Conservation (phyloP, 345 rosid genomes). For the Gossypium australe region DNA sequence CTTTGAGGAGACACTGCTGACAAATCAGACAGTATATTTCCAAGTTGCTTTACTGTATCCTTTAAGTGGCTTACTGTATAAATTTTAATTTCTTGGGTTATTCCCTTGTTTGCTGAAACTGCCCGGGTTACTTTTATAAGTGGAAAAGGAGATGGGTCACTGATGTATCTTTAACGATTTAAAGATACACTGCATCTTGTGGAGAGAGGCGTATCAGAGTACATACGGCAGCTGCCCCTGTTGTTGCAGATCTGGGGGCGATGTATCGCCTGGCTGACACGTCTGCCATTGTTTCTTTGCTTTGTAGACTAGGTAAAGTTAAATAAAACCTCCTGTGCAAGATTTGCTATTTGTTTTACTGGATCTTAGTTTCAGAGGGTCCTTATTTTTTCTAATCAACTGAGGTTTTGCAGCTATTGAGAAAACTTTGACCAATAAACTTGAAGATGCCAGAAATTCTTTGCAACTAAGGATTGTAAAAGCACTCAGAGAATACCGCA, state of each 20-base stretch:
- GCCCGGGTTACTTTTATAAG: background rate
- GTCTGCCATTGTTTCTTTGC: constrained; percentile 80
- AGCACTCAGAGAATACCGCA: constrained; percentile 87
- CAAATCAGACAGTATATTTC: constrained; percentile 83
- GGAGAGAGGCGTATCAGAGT: constrained; percentile 99
- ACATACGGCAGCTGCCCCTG: constrained; percentile 89
- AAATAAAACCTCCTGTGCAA: background rate
- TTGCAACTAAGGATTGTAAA: constrained; percentile 81
- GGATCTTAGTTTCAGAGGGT: constrained; percentile 15
- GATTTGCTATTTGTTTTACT: constrained; percentile 11
- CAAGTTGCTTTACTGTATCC: constrained; percentile 99
- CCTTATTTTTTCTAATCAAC: constrained; percentile 12
- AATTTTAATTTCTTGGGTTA: background rate
- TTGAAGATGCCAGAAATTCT: constrained; percentile 84
- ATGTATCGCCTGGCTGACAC: constrained; percentile 96
- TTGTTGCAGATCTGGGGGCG: constrained; percentile 85
- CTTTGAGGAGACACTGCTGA: constrained; percentile 91
- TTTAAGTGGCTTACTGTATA: constrained; percentile 20
- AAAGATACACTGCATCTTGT: constrained; percentile 96
- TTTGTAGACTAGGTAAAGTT: constrained; percentile 74
- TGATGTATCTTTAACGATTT: constrained; percentile 41
- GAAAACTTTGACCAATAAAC: constrained; percentile 73
- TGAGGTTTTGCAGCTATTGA: constrained; percentile 73
- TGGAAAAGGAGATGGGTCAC: background rate
- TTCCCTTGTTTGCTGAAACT: constrained; percentile 9